phyloP scores from a whole-genome alignment of 352 stramenopile species.

The Phytophthora capsici region DNA sequence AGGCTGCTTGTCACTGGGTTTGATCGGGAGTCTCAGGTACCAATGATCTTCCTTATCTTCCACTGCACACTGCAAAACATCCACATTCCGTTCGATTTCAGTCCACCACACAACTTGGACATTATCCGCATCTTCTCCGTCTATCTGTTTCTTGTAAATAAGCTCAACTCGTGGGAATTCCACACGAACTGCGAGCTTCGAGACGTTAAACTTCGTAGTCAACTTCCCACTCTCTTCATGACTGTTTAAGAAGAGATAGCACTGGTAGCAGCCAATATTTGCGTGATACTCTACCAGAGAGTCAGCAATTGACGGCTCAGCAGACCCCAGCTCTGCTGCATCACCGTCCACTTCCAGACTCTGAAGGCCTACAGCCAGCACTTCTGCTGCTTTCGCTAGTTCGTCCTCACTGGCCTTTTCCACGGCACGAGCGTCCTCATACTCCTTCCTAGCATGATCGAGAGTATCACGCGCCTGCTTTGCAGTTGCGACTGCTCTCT shows the following conservation, averaged over 20 bases:
- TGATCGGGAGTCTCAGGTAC: constrained; percentile 68
- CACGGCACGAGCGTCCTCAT: constrained; percentile 28
- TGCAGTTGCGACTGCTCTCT: constrained; percentile 38
- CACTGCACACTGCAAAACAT: constrained; percentile 45
- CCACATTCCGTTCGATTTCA: constrained; percentile 64
- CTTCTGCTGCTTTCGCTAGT: constrained; percentile 35
- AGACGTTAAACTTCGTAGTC: constrained; percentile 22
- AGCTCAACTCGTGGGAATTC: constrained; percentile 50
- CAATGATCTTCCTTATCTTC: constrained; percentile 62
- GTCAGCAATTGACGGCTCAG: constrained; percentile 28
- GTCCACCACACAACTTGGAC: constrained; percentile 45
- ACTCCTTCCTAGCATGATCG: constrained; percentile 34
- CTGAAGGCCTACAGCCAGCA: constrained; percentile 31
- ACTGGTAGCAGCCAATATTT: constrained; percentile 87
- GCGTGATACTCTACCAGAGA: constrained; percentile 78
- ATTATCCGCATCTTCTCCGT: constrained; percentile 1
- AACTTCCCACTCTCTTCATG: constrained; percentile 8
- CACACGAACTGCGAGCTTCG: constrained; percentile 39
- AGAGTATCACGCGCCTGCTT: constrained; percentile 26
- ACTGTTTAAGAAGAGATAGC: constrained; percentile 50
- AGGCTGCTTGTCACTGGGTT: constrained; percentile 51
- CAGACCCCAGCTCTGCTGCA: not conserved
- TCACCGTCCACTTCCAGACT: constrained; percentile 18
- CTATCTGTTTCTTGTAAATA: not conserved
- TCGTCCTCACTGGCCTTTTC: constrained; percentile 43